These are phyloP conservation scores for Gossypium trilobum DNA, from an alignment of 441 rosid species.

Conservation along the genomic window DNA sequence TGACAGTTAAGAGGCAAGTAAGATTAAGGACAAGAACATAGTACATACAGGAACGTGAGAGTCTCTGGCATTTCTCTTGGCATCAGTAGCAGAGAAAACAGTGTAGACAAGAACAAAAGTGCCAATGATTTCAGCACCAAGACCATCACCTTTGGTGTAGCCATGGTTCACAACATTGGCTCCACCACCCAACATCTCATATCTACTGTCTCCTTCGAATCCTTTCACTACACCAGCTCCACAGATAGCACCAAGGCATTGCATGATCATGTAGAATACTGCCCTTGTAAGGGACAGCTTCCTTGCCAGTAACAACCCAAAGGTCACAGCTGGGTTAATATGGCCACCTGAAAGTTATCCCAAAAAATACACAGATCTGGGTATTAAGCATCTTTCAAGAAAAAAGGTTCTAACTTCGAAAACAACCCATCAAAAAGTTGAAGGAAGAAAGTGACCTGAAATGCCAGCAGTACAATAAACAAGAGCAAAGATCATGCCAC, in stretches of 20 bases:
- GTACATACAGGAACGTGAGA: conserved; percentile 57
- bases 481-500: conserved; percentile 68
- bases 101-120: conserved; percentile 64
- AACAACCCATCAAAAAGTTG: neutral
- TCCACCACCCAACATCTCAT: conserved; percentile 37
- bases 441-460: conserved; percentile 29
- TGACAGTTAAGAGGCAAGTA: neutral
- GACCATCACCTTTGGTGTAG: conserved; percentile 50
- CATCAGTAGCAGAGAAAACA: conserved; percentile 65
- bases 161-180: conserved; percentile 46
- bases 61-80: conserved; percentile 67
- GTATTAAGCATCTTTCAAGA: neutral
- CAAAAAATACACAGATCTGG: conserved; percentile 15
- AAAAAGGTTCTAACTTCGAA: neutral
- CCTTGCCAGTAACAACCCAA: conserved; percentile 49
- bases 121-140: conserved; percentile 59
- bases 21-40: neutral
- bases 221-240: conserved; percentile 69
- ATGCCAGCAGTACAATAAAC: conserved; percentile 66
- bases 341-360: conserved; percentile 39
- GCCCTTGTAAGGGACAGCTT: conserved; percentile 61
- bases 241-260: conserved; percentile 65
- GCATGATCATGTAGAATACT: conserved; percentile 52
- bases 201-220: conserved; percentile 26
- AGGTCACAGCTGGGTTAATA: conserved; percentile 63